phyloP scores from a whole-genome alignment of 768 basidiomycete genomes.

The Boletus coccyginus region DNA sequence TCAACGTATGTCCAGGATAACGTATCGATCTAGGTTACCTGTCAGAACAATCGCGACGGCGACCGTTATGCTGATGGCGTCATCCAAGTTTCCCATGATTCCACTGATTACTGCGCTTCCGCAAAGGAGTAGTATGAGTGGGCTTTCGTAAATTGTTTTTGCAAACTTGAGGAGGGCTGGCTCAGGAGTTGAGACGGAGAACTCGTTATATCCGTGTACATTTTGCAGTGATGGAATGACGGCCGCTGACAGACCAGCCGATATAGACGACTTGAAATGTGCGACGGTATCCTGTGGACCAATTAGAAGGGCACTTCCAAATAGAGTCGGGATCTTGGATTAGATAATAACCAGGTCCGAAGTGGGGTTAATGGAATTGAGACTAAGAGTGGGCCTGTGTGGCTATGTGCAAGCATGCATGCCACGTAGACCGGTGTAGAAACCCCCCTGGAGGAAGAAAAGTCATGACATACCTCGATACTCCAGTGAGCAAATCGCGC shows the following conservation, averaged over 20 bases:
- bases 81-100: conserved; percentile 93
- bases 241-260: conserved; percentile 58
- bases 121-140: conserved; percentile 85
- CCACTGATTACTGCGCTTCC: conserved; percentile 89
- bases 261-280: conserved; percentile 63
- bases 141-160: conserved; percentile 94
- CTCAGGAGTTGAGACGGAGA: conserved; percentile 80
- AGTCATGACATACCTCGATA: conserved; percentile 51
- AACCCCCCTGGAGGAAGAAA: neutral
- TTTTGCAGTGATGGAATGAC: conserved; percentile 63
- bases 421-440: neutral
- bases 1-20: neutral
- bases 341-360: neutral
- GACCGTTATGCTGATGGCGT: conserved; percentile 89
- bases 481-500: conserved; percentile 65
- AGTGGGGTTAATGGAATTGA: neutral
- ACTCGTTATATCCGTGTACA: conserved; percentile 89
- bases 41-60: conserved; percentile 93
- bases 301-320: conserved; percentile 4
- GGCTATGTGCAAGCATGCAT: neutral
- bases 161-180: conserved; percentile 83
- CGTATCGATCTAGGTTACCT: conserved; percentile 46
- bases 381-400: neutral
- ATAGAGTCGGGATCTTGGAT: neutral
- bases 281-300: conserved; percentile 64